Base-by-base conservation (phyloP, 2,329 filamentous ascomycete species). In the Neocucurbitaria cava region DNA sequence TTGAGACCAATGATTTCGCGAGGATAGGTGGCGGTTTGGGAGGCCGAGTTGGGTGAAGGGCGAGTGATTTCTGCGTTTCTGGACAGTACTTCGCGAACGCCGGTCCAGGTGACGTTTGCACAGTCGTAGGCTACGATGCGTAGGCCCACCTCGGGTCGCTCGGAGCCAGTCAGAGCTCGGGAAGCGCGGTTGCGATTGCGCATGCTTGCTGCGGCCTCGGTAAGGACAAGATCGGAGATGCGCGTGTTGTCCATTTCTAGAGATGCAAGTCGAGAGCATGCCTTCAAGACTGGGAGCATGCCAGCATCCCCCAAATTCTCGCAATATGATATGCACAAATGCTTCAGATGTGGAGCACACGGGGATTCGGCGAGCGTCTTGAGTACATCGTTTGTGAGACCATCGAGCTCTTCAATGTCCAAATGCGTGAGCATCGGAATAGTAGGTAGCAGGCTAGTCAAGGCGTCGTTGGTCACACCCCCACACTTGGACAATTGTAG, bases 231-330 rank as follows among this genome's bases (percentile, higher is more conserved):
- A 68, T 98, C 92, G 15, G 91, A 94, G 59, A 96, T 87, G 42
- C 90, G 87, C 0, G 94, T 98, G 74, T 98, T 98, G 78, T 99
- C 95, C 82, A 98, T 88, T 47, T 96, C 91, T 13, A 96, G 79
- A 26, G 83, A 90, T 43, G 82, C 81, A 13, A 98, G 82, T 13
- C 79, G 82, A 0, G 83, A 82, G 74, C 92, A 96, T 26, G 83
- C 84, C 68, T 92, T 91, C 63, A 98, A 81, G 2, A 97, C 80
- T 0, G 90, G 90, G 0, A 96, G 81, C 85, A 97, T 89, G 51
- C 94, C 94, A 0, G 82, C 79, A 70, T 98, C 95, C 21, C 92
- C 88, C 2, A 99, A 77, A 50, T 85, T 87, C 73, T 96, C 94
- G 73, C 95, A 99, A 73, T 92, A 96, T 67, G 91, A 94, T 64